Base-by-base conservation (phyloP, 257 asterid genomes). In the Ilex aquifolium region DNA sequence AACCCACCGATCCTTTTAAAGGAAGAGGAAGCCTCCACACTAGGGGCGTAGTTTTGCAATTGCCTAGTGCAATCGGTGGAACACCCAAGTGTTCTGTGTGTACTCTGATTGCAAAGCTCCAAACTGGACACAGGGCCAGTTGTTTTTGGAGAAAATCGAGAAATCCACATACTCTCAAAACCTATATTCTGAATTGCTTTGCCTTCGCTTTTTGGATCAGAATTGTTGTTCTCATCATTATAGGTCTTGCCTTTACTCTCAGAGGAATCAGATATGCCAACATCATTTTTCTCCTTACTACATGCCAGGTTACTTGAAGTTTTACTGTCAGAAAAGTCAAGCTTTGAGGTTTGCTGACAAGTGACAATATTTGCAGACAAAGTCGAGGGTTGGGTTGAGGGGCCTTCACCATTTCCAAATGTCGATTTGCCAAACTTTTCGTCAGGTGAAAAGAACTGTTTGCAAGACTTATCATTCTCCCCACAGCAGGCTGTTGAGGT, bases 161-260 rank as follows among this genome's bases (percentile, higher is more conserved):
- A 77, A 10, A 88, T 76, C 96, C 96, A 88, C 74, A 83, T 69
- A 65, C 93, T 83, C 52, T 81, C 66, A 56, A 27, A 66, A 29
- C 62, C 70, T 60, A 60, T 14, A 46, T 54, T 65, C 61, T 57
- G n/a, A 15, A 44, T 30, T 8, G 72, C 70, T 60, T 44, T 61
- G 46, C 13, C 71, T 64, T 67, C 65, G 36, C 62, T 66, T 8
- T 77, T 78, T 61, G 15, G 59, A 44, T n/a, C 62, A 11, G 56
- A 61, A 56, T 39, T 66, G 42, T 42, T 56, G 57, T 61, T 70
- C 54, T 65, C 71, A 14, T 63, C 46, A 36, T 31, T 56, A 13
- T 52, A 56, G 31, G 59, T 62, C 62, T 16, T 56, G 56, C 39
- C 62, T 66, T 70, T 69, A 15, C 55, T 65, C 29, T 59, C n/a